Base-by-base conservation (phyloP, 139 green algal genomes). In the Micractinium conductrix region DNA sequence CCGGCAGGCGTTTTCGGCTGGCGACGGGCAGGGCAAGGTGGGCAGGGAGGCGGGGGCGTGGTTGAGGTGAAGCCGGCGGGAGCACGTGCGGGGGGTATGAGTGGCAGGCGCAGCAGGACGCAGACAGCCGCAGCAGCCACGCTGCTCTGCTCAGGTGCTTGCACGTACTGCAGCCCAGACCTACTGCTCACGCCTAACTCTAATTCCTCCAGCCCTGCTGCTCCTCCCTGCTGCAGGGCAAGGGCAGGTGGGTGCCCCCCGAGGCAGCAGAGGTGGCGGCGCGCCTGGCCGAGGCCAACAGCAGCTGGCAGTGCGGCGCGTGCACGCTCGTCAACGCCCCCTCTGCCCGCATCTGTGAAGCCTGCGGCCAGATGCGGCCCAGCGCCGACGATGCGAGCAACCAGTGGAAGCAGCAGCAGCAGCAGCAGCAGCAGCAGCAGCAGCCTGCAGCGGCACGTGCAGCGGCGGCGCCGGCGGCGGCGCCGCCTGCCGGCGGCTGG, bases 281-380 rank as follows among this genome's bases (percentile, higher is more conserved):
- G 19, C 75, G 78, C 22, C 84, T 91, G 5, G 93, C 91, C 1
- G 80, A 74, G 44, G 42, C 45, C 28, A 69, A 86, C 65, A 84
- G 74, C 79, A 89, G 86, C 63, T 95, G 90, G 92, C 37, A 68
- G 4, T 95, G 92, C 84, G 60, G 65, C 26, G n/a, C 63, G 0
- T 95, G 92, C 82, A 93, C 89, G 28, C 87, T 93, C 33, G 45
- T 89, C 67, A 95, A 95, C 48, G 88, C 86, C 26, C 90, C 89
- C 16, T 40, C 74, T 3, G 67, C 70, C 8, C 53, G 33, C 24
- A 75, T 71, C 62, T 95, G 92, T 78, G 92, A 92, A 74, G 92
- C 89, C 22, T 94, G 92, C 76, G 85, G 76, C 30, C 40, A 53
- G 38, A 42, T 78, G 17, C 58, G 50, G 35, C 78, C 53, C 33